phyloP scores from a whole-genome alignment of 306 rosid genomes.

The Albizia julibrissin region DNA sequence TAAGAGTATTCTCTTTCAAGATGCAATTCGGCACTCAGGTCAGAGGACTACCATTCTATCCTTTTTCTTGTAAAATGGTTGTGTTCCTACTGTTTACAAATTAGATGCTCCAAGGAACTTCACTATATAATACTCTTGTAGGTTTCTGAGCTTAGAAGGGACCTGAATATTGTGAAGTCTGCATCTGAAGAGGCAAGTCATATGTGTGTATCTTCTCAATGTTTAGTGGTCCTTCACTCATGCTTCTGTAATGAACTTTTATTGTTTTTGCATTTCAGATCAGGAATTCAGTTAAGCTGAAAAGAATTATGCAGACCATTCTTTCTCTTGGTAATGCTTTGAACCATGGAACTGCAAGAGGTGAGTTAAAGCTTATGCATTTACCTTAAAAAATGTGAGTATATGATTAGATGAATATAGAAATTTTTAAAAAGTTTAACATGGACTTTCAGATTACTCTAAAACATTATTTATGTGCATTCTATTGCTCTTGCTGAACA shows the following conservation, averaged over 20 bases:
- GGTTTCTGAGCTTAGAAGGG: constrained; percentile 83
- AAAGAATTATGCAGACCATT: constrained; percentile 99
- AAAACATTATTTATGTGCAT: constrained; percentile 4
- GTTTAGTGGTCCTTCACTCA: not conserved
- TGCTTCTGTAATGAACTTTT: constrained; percentile 23
- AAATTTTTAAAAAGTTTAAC: not conserved
- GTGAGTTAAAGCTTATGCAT: constrained; percentile 48
- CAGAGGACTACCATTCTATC: constrained; percentile 37
- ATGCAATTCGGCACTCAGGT: constrained; percentile 86
- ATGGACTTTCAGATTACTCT: constrained; percentile 14
- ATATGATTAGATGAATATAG: not conserved
- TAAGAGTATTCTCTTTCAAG: constrained; percentile 89
- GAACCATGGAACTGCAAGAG: constrained; percentile 99
- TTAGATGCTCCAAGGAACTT: constrained; percentile 35
- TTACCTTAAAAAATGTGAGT: constrained; percentile 2
- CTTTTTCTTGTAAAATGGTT: constrained; percentile 30
- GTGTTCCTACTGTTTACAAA: constrained; percentile 23
- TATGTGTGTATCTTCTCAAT: constrained; percentile 27
- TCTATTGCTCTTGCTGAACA: constrained; percentile 13
- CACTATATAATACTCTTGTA: constrained; percentile 36
- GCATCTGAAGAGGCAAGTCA: constrained; percentile 80
- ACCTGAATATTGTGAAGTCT: constrained; percentile 71
- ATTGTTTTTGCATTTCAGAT: constrained; percentile 62
- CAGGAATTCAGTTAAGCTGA: constrained; percentile 86
- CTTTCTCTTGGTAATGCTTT: constrained; percentile 96